Evolutionary conservation across 2,329 filamentous ascomycete species (phyloP).

Genomic region (Clonostachys sp.): DNA sequence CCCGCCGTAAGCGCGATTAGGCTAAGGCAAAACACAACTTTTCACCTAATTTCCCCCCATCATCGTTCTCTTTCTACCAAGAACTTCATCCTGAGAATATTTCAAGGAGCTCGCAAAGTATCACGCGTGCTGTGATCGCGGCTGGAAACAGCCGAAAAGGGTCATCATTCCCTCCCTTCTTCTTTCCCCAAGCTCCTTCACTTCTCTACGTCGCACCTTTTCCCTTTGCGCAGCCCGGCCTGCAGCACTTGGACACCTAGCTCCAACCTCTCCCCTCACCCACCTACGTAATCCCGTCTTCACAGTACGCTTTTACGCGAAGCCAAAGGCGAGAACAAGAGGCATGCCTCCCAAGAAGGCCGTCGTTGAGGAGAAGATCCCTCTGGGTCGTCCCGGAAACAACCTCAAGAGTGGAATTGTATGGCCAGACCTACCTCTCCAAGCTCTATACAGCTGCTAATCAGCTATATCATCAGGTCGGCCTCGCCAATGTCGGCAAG

Average conservation of each 20-base stretch:
- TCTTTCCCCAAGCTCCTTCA: constrained; percentile 34
- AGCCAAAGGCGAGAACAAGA: constrained; percentile 46
- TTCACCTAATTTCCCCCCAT: constrained; percentile 14
- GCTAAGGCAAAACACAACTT: constrained; percentile 3
- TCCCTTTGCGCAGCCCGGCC: constrained; percentile 60
- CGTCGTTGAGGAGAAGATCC: constrained; percentile 89
- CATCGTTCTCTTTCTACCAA: not conserved
- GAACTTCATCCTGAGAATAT: not conserved
- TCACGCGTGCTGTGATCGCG: constrained; percentile 15
- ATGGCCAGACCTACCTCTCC: constrained; percentile 14
- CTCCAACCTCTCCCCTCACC: constrained; percentile 32
- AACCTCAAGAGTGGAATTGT: constrained; percentile 99
- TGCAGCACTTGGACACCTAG: constrained; percentile 48
- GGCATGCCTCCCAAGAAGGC: constrained; percentile 97
- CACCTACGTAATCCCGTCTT: constrained; percentile 43
- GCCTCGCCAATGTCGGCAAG: constrained; percentile 98
- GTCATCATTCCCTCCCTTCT: constrained; percentile 38
- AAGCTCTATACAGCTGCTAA: not conserved
- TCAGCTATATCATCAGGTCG: constrained; percentile 60
- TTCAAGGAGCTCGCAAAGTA: not conserved
- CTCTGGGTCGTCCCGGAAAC: constrained; percentile 93
- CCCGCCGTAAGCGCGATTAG: no score
- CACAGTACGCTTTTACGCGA: constrained; percentile 50
- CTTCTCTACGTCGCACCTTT: constrained; percentile 48
- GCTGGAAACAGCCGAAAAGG: constrained; percentile 35